A percentile compares a stretch with the other conserved stretches of the same genome.
Evolutionary conservation across 805 yeast species (phyloP).

Genomic region (Schwanniomyces polymorphus): DNA sequence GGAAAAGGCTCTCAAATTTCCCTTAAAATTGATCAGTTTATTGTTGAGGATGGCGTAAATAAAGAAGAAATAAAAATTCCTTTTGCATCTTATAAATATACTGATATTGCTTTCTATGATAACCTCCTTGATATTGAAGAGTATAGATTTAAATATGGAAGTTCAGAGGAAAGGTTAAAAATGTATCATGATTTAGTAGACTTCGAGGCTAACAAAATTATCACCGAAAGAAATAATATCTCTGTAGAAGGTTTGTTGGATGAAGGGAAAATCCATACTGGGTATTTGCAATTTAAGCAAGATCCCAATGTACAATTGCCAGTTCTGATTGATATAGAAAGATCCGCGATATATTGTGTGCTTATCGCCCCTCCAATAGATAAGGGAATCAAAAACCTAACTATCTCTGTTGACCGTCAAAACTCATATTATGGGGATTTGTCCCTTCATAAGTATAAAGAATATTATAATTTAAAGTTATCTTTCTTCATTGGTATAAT

Average conservation of each 20-base stretch:
- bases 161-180: background rate
- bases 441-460: constrained; percentile 15
- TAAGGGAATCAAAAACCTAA: constrained; percentile 6
- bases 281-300: constrained; percentile 3
- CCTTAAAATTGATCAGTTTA: background rate
- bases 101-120: constrained; percentile 19
- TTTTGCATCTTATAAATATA: constrained; percentile 20
- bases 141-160: constrained; percentile 7
- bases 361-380: constrained; percentile 23
- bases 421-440: constrained; percentile 21
- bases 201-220: constrained; percentile 11
- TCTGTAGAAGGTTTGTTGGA: too few relatives aligned
- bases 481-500: constrained; percentile 14
- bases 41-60: background rate
- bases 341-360: constrained; percentile 30
- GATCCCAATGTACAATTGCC: background rate
- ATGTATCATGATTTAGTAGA: constrained; percentile 11
- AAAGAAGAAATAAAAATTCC: constrained; percentile 17
- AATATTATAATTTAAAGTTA: constrained; percentile 15
- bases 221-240: constrained; percentile 3
- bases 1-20: background rate
- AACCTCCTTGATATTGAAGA: constrained; percentile 15
- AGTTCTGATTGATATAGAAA: constrained; percentile 7
- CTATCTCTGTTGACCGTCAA: constrained; percentile 16
- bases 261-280: constrained; percentile 3